Evolutionary conservation across 495 filamentous ascomycete species (phyloP), one percentile per base, ranked within the genome.

Genomic region (Xylaria venustula): DNA sequence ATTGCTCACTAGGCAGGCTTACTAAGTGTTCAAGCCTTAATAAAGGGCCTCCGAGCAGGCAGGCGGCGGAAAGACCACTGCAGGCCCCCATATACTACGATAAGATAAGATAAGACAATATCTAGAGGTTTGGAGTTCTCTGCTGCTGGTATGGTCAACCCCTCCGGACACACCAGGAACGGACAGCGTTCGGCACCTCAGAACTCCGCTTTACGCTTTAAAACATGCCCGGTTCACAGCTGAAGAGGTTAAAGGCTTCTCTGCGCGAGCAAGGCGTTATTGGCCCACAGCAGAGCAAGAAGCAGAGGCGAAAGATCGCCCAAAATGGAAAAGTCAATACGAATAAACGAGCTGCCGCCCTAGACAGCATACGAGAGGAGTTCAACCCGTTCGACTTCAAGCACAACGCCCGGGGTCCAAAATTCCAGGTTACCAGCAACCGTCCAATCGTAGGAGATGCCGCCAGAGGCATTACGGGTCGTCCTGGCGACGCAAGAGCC

Each of bases 381-480:
- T 97, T 97, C 85, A 98, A 97, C 75, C 94, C 94, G 2, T 98
- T 98, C 73, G 94, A 98, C 72, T 83, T 95, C 71, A 92, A 94
- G 73, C 82, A 83, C 11, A 82, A 85, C 23, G 76, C 83, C 0
- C 78, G 84, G 28, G 85, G 85, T 1, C 82, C 80, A 64, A 97
- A 96, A 68, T 93, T 93, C 64, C 86, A 91, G 40, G 80, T 86
- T 37, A 83, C 85, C 2, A 91, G 83, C 15, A 89, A 82, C 59
- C 78, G 75, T 17, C 78, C 83, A 7, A 77, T 80, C 64, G 74
- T 71, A 28, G 78, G 71, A 49, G 81, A 78, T 47, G 74, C 75
- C 20, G 64, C 77, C 47, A 87, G 82, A 70, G 81, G 77, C 32
- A 81, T 83, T 54, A 68, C 84, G 30, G 85, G 84, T 19, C 81